Base-by-base conservation (phyloP, 768 basidiomycete species). In the Hydnomerulius pinastri region DNA sequence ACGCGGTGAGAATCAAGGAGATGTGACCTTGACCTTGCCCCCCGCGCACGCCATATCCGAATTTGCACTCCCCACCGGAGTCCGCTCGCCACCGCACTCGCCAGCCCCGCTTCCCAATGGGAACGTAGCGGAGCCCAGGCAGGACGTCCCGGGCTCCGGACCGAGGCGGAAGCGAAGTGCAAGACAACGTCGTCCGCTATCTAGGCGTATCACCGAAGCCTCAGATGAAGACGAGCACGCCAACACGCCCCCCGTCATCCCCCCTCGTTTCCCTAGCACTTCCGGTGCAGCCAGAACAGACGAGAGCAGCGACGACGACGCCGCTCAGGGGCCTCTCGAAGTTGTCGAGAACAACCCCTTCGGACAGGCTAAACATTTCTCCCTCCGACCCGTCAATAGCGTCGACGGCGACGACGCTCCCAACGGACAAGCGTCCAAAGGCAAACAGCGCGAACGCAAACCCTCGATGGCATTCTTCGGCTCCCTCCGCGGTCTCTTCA, bases 21-120 rank as follows among this genome's bases (percentile, higher is more conserved):
- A 57, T 15, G 44, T 65, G 25, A 58, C 57, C 13, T 43, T 68
- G 47, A 18, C 52, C 10, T 27, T 64, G 21, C 64, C 66, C 4
- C 60, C 64, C 3, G 58, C 63, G 8, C 61, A 70, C 11, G 50
- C 61, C 48, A 67, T 69, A 23, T 38, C 67, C 10, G 67, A 69
- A 20, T 3, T 67, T 10, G 30, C 50, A 1, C 13, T 70, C 8
- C 67, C 67, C 10, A 69, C 66, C 1, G 44, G 44, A 6, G 47
- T 57, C 18, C 62, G 35, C 30, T 35, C 48, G 1, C 54, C 33
- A 18, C 9, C 23, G 20, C 44, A 27, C 6, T 33, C 43, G 4
- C 43, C 46, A n/a, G 28, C 17, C 6, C 5, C 38, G 20, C 38
- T 46, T 21, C 35, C 40, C 3, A 48, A 48, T n/a, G 46, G 46